Evolutionary conservation across 2,329 filamentous ascomycete genomes (phyloP), one percentile per base, ranked within the genome.

Genomic region (Pseudogymnoascus sp.): DNA sequence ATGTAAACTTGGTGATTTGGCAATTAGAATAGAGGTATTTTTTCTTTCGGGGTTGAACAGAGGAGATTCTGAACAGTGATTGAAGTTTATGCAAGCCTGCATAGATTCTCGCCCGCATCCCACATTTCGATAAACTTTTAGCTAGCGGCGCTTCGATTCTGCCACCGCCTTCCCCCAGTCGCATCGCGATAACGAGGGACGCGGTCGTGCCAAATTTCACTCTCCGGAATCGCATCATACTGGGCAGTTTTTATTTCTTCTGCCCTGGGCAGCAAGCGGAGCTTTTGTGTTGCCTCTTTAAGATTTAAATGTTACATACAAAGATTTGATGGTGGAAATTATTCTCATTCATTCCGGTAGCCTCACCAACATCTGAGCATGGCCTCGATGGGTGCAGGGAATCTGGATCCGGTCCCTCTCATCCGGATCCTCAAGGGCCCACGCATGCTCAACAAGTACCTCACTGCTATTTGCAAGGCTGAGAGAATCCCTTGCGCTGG

Each of bases 401-500:
- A 68, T 61, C 64, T 72, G 52, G 70, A 73, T 60, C 60, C 68
- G 28, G 70, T 69, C 39, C 67, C 71, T 19, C 64, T 69, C 36
- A 66, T 70, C 49, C 65, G 71, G 52, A 63, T 62, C 36, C 60
- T 72, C n/a, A 69, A 59, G 58, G 33, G 63, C 45, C 65, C 66
- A 60, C 69, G 67, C 28, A 65, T 69, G 60, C 62, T 72, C 49
- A 73, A 73, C 64, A 70, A 62, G 60, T 65, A 64, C 30, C 67
- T 74, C 2, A 63, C 66, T 19, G 35, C 22, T 2, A 73, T 97
- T 67, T 89, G 93, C 71, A 83, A 85, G 66, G 79, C 83, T 64
- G 90, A 96, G 76, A 83, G 86, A 55, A 79, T 96, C 36, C 83
- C 84, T 67, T 88, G 90, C 64, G 90, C 88, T 28, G 94, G 94